Conservation (phyloP, 2,329 filamentous ascomycete species). For the Venturia pyrina region DNA sequence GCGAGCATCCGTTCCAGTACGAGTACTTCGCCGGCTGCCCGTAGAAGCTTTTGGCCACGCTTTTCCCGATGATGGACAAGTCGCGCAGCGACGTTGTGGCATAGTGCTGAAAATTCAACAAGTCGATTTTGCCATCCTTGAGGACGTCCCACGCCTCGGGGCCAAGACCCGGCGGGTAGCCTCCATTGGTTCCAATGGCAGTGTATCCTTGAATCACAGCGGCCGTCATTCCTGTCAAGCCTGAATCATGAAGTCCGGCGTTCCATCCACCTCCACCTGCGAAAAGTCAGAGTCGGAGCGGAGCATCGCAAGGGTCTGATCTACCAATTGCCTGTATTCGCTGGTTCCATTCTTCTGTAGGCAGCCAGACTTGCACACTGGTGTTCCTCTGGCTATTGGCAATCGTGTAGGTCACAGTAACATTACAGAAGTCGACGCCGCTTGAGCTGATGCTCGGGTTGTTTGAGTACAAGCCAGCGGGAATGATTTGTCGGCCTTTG, state of each 20-base stretch:
- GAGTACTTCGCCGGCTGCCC: constrained; percentile 22
- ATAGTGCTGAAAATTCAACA: constrained; percentile 27
- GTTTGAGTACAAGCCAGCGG: constrained; percentile 14
- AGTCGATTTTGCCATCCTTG: constrained; percentile 19
- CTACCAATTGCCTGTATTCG: constrained; percentile 20
- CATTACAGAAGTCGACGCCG: constrained; percentile 17
- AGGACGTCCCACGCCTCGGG: constrained; percentile 15
- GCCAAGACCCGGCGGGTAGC: constrained; percentile 13
- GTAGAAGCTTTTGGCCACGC: constrained; percentile 24
- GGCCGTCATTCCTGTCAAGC: constrained; percentile 17
- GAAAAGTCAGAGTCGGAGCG: neutral
- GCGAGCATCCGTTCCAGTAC: constrained; percentile 28
- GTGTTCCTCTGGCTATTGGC: constrained; percentile 14
- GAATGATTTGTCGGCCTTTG: constrained; percentile 15
- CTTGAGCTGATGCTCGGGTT: constrained; percentile 7
- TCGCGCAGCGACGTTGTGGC: constrained; percentile 29
- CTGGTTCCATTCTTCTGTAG: constrained; percentile 23
- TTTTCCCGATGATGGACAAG: constrained; percentile 24
- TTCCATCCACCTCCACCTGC: constrained; percentile 22
- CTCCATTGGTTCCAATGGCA: constrained; percentile 25
- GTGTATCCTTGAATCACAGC: constrained; percentile 24
- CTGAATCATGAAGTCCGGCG: constrained; percentile 20
- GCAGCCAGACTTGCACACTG: constrained; percentile 21
- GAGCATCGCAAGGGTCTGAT: constrained; percentile 9
- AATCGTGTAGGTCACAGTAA: constrained; percentile 17